Evolutionary conservation across 2,329 filamentous ascomycete species (phyloP).

Genomic region (Raffaelea ambrosiae): DNA sequence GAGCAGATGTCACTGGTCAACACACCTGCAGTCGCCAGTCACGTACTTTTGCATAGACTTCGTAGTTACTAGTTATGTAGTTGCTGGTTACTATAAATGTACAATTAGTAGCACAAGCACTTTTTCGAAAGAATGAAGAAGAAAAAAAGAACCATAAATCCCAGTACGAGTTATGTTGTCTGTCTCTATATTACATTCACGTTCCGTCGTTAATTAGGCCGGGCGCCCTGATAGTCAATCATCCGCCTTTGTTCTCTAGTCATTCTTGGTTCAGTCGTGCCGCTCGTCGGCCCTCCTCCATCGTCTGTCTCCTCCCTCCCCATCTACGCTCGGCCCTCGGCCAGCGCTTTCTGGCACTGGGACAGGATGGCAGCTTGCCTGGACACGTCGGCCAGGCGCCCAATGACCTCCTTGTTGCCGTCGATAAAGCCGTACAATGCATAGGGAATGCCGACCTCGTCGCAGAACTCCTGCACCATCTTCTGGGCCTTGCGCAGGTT

Average conservation of each 20-base stretch:
- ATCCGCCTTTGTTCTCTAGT: neutral
- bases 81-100: no score
- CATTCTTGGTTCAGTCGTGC: neutral
- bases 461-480: constrained; percentile 72
- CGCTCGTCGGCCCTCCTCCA: neutral
- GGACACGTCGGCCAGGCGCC: constrained; percentile 67
- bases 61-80: no score
- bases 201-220: no score
- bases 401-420: constrained; percentile 73
- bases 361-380: constrained; percentile 69
- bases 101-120: neutral
- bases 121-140: neutral
- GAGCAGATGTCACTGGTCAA: neutral
- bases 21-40: no score
- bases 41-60: no score
- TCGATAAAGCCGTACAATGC: constrained; percentile 78
- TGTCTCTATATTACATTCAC: no score
- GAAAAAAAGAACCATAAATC: neutral
- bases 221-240: neutral
- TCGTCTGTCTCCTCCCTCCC: neutral
- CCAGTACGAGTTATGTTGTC: no score
- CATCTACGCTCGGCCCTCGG: constrained; percentile 9
- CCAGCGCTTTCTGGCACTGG: constrained; percentile 57
- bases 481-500: constrained; percentile 70
- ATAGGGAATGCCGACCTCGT: constrained; percentile 76